Percentiles rank a stretch among this genome's conserved stretches.
These are phyloP conservation scores for Handroanthus guayacan DNA, from an alignment of 257 asterid genomes.

Conservation along the genomic window DNA sequence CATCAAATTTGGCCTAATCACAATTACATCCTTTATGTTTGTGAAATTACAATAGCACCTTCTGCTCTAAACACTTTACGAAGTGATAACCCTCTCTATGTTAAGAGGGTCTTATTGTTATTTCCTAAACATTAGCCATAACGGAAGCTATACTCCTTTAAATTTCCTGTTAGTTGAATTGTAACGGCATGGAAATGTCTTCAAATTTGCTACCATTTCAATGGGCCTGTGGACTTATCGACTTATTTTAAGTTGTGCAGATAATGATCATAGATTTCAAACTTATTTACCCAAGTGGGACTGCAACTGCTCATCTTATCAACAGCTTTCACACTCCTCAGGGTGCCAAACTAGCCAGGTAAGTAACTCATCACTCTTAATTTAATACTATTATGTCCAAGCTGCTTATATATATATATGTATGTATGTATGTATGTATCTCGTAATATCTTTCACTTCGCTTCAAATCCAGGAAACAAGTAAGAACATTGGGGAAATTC, in stretches of 20 bases:
- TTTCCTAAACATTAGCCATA: no score
- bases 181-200: not conserved
- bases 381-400: not conserved
- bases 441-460: constrained; percentile 21
- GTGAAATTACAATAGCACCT: no score
- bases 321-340: constrained; percentile 95
- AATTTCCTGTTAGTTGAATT: no score
- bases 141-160: no score
- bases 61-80: no score
- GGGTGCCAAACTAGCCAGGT: constrained; percentile 97
- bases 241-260: constrained; percentile 44
- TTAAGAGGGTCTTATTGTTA: no score
- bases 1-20: no score
- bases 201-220: constrained; percentile 1
- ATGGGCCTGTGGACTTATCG: not conserved
- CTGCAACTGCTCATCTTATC: constrained; percentile 97
- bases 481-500: constrained; percentile 81
- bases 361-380: constrained; percentile 34
- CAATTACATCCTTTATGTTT: no score
- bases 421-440: not conserved
- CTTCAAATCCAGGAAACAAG: constrained; percentile 75
- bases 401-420: not conserved
- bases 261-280: constrained; percentile 92
- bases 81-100: no score
- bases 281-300: constrained; percentile 92